These are phyloP conservation scores for Kondoa malvinella DNA, from an alignment of 768 basidiomycete genomes.

Conservation along the genomic window DNA sequence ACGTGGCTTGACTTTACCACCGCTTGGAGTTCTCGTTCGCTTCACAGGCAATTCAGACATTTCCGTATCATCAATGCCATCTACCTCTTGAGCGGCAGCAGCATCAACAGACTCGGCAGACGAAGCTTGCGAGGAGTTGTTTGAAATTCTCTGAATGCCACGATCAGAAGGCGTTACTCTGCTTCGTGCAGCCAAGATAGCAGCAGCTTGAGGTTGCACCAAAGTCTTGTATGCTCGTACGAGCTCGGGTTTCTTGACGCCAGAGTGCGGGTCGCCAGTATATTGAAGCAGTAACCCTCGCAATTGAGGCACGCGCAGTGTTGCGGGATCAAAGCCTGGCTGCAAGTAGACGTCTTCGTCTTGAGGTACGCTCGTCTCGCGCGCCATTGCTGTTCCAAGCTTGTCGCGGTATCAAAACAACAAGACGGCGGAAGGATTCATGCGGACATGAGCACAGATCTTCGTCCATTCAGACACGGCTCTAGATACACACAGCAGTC, in stretches of 20 bases:
- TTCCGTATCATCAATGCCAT: background rate
- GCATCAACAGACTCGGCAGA: background rate
- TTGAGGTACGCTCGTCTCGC: background rate
- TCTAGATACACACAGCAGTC: too few species aligned
- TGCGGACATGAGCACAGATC: too few species aligned
- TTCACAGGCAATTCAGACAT: background rate
- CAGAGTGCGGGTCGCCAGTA: background rate
- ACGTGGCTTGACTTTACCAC: background rate
- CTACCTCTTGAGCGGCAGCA: background rate
- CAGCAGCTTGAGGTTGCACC: background rate
- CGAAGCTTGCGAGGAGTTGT: background rate
- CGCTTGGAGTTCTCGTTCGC: background rate
- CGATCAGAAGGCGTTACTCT: background rate
- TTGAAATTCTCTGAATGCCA: conserved; percentile 1
- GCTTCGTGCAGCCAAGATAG: background rate
- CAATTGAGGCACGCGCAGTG: background rate
- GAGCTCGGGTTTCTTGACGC: background rate
- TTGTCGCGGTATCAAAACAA: background rate
- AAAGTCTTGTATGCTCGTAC: background rate
- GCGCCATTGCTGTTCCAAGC: background rate
- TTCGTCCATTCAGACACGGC: too few species aligned
- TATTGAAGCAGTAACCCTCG: background rate
- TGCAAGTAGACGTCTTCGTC: background rate
- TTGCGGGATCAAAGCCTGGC: background rate
- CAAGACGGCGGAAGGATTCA: background rate